Evolutionary conservation across 768 basidiomycete species (phyloP).

Genomic region (Lactarius trivialis): DNA sequence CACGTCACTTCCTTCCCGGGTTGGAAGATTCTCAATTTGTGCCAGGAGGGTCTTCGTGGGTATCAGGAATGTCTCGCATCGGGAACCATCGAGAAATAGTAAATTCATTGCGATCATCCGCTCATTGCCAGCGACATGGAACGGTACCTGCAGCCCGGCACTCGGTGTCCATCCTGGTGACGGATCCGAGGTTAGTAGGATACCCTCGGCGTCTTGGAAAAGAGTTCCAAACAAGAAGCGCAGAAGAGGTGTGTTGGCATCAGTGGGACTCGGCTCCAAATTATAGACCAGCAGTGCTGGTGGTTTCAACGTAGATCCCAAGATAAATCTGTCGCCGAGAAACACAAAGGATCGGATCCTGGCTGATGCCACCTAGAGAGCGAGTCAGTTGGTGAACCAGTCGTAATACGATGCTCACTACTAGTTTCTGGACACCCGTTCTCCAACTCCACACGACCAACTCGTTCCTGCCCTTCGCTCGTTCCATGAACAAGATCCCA

Average conservation of each 20-base stretch:
- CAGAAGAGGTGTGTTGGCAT: slow-evolving; percentile 2
- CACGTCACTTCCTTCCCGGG: neutral
- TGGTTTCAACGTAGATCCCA: slow-evolving; percentile 5
- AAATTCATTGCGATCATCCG: slow-evolving; percentile 8
- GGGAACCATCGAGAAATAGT: too few species aligned
- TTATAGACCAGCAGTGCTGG: slow-evolving; percentile 17
- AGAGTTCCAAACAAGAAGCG: neutral
- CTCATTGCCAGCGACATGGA: slow-evolving; percentile 12
- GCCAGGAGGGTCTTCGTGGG: slow-evolving; percentile 9
- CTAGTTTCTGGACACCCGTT: slow-evolving; percentile 10
- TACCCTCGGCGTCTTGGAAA: too few species aligned
- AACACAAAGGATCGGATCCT: slow-evolving; percentile 15
- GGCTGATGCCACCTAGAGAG: slow-evolving; percentile 1
- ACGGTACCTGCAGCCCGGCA: slow-evolving; percentile 26
- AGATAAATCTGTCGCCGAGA: slow-evolving; percentile 4
- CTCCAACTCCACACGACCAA: slow-evolving; percentile 23
- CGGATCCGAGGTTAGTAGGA: slow-evolving; percentile 16
- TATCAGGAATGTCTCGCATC: slow-evolving; percentile 3
- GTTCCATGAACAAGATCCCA: slow-evolving; percentile 10
- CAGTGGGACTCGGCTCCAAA: slow-evolving; percentile 4
- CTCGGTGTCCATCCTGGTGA: slow-evolving; percentile 7
- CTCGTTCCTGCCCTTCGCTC: neutral
- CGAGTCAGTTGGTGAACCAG: neutral
- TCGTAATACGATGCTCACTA: slow-evolving; percentile 8
- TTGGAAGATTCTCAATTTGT: neutral